Evolutionary conservation across 78 protist genomes (phyloP).

Genomic region (Dictyostelium discoideum): DNA sequence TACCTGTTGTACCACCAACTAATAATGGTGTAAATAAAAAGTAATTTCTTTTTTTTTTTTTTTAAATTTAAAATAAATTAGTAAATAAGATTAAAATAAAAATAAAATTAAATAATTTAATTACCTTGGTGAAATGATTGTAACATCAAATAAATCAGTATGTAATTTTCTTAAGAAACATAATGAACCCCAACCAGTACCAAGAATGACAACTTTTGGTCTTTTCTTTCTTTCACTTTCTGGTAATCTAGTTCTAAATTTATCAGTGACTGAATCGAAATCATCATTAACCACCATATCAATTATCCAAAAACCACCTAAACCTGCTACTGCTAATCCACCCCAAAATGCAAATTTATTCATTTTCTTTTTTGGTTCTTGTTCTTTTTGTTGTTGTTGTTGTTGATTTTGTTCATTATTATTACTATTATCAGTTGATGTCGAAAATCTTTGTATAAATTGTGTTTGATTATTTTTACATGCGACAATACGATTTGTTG

Average conservation of each 20-base stretch:
- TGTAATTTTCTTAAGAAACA: slow-evolving; percentile 63
- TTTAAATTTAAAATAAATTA: too few relatives aligned
- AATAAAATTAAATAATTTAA: not conserved
- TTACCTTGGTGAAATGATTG: slow-evolving; percentile 51
- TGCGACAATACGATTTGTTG: not conserved
- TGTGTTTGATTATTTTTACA: not conserved
- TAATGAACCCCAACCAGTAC: slow-evolving; percentile 79
- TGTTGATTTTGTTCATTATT: not conserved
- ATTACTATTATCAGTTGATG: not conserved
- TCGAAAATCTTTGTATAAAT: not conserved
- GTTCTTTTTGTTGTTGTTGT: not conserved
- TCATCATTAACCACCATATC: slow-evolving; percentile 44
- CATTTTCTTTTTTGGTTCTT: slow-evolving; percentile 15
- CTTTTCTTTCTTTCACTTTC: slow-evolving; percentile 25
- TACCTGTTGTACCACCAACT: slow-evolving; percentile 68
- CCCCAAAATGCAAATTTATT: slow-evolving; percentile 17
- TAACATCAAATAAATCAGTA: slow-evolving; percentile 52
- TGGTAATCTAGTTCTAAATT: slow-evolving; percentile 45
- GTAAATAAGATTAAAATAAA: not conserved
- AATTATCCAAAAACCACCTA: not conserved
- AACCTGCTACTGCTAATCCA: slow-evolving; percentile 17
- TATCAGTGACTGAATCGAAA: slow-evolving; percentile 49
- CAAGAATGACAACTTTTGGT: slow-evolving; percentile 62
- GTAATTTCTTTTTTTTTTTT: slow-evolving; percentile 46
- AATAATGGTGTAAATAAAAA: slow-evolving; percentile 81